Conservation (phyloP, 2,329 filamentous ascomycete species). For the Arthrobotrys conoides region DNA sequence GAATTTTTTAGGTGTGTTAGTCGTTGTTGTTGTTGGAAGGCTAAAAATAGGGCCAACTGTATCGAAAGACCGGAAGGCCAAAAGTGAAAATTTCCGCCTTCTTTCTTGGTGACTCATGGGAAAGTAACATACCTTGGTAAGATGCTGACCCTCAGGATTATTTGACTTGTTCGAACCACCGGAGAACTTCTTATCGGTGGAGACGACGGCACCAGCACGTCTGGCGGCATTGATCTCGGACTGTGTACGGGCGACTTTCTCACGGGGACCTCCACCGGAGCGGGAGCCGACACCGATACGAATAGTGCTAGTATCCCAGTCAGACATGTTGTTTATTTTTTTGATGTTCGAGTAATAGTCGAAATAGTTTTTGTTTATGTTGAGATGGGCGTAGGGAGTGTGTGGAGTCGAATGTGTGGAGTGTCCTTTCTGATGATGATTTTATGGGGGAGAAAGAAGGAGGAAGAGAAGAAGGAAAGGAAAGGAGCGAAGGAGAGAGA, state of each 20-base stretch:
- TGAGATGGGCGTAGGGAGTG: neutral
- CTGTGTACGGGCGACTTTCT: constrained; percentile 91
- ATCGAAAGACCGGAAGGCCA: neutral
- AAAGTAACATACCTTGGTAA: constrained; percentile 72
- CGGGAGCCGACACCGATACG: constrained; percentile 92
- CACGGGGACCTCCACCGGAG: constrained; percentile 77
- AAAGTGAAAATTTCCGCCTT: constrained; percentile 8
- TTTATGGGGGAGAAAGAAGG: neutral
- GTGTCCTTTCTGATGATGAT: neutral
- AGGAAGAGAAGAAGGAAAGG: constrained; percentile 1
- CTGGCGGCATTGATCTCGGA: constrained; percentile 86
- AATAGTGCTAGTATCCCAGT: constrained; percentile 84
- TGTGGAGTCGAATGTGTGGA: neutral
- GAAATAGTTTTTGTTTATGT: neutral
- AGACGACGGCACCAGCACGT: constrained; percentile 80
- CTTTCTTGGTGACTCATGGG: neutral
- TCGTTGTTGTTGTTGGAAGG: neutral
- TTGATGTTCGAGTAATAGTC: neutral
- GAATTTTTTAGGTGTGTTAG: constrained; percentile 66
- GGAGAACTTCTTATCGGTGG: constrained; percentile 87
- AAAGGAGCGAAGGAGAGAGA: constrained; percentile 19
- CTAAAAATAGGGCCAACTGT: constrained; percentile 13
- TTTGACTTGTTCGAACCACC: constrained; percentile 65
- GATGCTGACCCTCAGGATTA: constrained; percentile 85
- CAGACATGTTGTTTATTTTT: constrained; percentile 71